phyloP scores from a whole-genome alignment of 2,329 filamentous ascomycete species.

The Scedosporium minutisporum region DNA sequence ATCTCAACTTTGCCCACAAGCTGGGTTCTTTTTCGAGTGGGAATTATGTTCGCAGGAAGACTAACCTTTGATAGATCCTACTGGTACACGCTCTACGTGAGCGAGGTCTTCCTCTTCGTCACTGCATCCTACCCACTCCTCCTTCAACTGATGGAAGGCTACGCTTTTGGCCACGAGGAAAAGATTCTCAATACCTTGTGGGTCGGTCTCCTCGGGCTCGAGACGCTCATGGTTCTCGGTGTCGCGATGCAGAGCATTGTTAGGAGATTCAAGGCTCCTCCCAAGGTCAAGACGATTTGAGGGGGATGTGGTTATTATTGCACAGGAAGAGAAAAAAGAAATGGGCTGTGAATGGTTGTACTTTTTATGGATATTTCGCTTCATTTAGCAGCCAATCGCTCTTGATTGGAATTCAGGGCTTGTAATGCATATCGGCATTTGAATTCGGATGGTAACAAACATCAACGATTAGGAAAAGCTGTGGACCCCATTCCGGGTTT shows the following conservation, averaged over 20 bases:
- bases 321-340: neutral
- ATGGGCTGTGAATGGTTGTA: neutral
- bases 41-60: no score
- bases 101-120: conserved; percentile 13
- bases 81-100: conserved; percentile 15
- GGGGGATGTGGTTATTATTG: neutral
- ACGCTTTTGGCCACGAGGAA: conserved; percentile 23
- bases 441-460: no score
- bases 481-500: no score
- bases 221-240: conserved; percentile 33
- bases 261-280: neutral
- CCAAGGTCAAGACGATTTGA: conserved; percentile 4
- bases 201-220: conserved; percentile 35
- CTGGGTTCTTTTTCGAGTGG: no score
- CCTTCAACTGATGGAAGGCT: conserved; percentile 17
- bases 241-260: conserved; percentile 22
- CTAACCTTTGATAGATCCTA: conserved; percentile 9
- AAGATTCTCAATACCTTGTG: conserved; percentile 35
- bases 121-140: conserved; percentile 15
- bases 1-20: neutral
- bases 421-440: no score
- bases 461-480: no score
- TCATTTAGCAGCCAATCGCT: neutral
- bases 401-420: neutral
- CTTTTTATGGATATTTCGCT: neutral